These are phyloP conservation scores for Pichia sp. DNA, from an alignment of 1,139 yeast genomes.

Conservation along the genomic window DNA sequence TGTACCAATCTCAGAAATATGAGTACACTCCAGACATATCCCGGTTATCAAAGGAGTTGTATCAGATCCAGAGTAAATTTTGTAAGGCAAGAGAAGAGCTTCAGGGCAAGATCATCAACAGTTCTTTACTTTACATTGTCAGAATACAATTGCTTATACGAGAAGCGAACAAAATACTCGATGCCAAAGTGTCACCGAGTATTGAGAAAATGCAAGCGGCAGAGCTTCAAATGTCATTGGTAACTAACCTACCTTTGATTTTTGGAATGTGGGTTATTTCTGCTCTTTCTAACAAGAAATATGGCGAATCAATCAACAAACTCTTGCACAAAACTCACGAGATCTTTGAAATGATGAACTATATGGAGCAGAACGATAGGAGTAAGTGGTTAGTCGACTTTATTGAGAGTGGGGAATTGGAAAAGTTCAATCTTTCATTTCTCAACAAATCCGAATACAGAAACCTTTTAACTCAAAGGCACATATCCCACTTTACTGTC, in stretches of 20 bases:
- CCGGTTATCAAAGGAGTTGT: slow-evolving; percentile 25
- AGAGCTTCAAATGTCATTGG: slow-evolving; percentile 44
- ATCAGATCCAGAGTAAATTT: slow-evolving; percentile 24
- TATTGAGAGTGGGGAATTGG: slow-evolving; percentile 33
- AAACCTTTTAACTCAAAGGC: too few relatives aligned
- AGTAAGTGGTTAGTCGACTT: slow-evolving; percentile 60
- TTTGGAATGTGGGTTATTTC: slow-evolving; percentile 77
- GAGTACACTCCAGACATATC: slow-evolving; percentile 28
- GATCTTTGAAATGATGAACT: slow-evolving; percentile 49
- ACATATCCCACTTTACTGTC: too few relatives aligned
- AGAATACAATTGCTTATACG: slow-evolving; percentile 25
- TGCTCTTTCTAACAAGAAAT: slow-evolving; percentile 56
- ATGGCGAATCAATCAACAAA: slow-evolving; percentile 52
- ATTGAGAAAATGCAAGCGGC: slow-evolving; percentile 33
- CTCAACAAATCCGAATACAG: slow-evolving; percentile 24
- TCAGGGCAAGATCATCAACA: slow-evolving; percentile 21
- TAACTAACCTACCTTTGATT: slow-evolving; percentile 70
- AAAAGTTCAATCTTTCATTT: slow-evolving; percentile 33
- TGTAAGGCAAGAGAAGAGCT: slow-evolving; percentile 17
- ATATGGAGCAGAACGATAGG: slow-evolving; percentile 52
- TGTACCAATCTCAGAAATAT: slow-evolving; percentile 25
- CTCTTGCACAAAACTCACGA: slow-evolving; percentile 49
- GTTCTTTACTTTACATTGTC: slow-evolving; percentile 21
- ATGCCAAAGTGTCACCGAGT: slow-evolving; percentile 32
- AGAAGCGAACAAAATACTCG: slow-evolving; percentile 16